Conservation (phyloP, 1,139 yeast species). For the Blastobotrys ciferrii region DNA sequence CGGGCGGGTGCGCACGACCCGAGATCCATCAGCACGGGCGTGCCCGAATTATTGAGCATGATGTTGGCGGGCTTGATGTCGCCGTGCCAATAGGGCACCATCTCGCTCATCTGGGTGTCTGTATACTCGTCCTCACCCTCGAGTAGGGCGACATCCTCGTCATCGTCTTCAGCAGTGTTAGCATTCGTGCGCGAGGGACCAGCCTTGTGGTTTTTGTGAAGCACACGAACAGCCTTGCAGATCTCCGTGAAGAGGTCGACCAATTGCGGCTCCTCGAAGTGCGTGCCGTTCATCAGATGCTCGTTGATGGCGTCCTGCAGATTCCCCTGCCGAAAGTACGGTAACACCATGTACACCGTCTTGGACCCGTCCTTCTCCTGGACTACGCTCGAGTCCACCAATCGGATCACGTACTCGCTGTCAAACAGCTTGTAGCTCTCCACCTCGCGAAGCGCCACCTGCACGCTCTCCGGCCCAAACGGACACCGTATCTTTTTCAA, state of each 20-base stretch:
- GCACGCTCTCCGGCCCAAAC: slow-evolving; percentile 73
- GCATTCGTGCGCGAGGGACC: slow-evolving; percentile 3
- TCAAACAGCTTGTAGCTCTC: slow-evolving; percentile 70
- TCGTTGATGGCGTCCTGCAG: slow-evolving; percentile 74
- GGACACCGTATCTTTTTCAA: slow-evolving; percentile 86
- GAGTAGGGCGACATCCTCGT: slow-evolving; percentile 16
- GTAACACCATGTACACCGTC: slow-evolving; percentile 74
- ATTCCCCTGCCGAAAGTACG: slow-evolving; percentile 69
- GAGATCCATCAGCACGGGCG: slow-evolving; percentile 76
- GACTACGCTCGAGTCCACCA: slow-evolving; percentile 66
- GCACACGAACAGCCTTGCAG: slow-evolving; percentile 68
- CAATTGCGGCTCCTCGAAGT: slow-evolving; percentile 61
- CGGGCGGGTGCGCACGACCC: slow-evolving; percentile 77
- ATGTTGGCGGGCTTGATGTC: slow-evolving; percentile 89
- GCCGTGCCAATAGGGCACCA: slow-evolving; percentile 75
- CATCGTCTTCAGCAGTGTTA: slow-evolving; percentile 12
- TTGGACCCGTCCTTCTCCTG: slow-evolving; percentile 78
- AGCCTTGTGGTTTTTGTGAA: slow-evolving; percentile 56
- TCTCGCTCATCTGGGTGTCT: slow-evolving; percentile 50
- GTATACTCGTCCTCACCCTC: slow-evolving; percentile 14
- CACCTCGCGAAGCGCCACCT: slow-evolving; percentile 72
- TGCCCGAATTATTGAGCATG: slow-evolving; percentile 63
- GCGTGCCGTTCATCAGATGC: slow-evolving; percentile 53
- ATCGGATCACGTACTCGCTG: slow-evolving; percentile 63
- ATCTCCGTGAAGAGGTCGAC: slow-evolving; percentile 62